Evolutionary conservation across 2,329 filamentous ascomycete genomes (phyloP).

Genomic region (Cadophora sp.): DNA sequence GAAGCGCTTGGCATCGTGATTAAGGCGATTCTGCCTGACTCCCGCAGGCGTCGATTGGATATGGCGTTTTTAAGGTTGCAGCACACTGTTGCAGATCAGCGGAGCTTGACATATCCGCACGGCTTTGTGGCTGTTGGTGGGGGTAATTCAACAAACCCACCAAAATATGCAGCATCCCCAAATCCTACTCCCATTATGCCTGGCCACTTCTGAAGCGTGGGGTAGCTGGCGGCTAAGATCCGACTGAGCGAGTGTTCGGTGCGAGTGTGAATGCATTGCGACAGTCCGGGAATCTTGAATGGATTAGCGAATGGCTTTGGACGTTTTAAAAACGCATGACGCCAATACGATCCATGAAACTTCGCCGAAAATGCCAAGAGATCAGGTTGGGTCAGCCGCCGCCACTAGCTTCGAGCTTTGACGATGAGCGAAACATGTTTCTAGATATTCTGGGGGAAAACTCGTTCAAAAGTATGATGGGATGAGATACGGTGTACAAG

Average conservation of each 20-base stretch:
- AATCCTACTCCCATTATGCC: background rate
- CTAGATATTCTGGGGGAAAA: background rate
- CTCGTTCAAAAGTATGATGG: background rate
- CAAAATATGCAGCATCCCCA: background rate
- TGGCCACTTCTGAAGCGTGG: background rate
- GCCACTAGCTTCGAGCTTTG: background rate
- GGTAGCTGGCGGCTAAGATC: background rate
- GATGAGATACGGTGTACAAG: background rate
- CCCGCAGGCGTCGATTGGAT: background rate
- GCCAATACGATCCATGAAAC: constrained; percentile 1
- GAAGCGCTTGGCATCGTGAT: constrained; percentile 2
- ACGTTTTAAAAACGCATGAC: constrained; percentile 1
- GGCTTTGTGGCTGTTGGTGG: background rate
- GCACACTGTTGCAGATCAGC: constrained; percentile 9
- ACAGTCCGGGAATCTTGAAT: background rate
- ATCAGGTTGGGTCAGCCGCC: background rate
- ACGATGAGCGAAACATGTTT: constrained; percentile 5
- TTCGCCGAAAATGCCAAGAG: background rate
- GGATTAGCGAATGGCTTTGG: background rate
- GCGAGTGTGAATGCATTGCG: background rate
- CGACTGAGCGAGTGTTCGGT: background rate
- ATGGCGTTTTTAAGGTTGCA: constrained; percentile 5
- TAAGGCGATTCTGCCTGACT: background rate
- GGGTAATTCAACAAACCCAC: background rate
- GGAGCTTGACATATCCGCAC: background rate